Conservation (phyloP, 192 early-diverging fungal species). For the Funneliformis geosporum region DNA sequence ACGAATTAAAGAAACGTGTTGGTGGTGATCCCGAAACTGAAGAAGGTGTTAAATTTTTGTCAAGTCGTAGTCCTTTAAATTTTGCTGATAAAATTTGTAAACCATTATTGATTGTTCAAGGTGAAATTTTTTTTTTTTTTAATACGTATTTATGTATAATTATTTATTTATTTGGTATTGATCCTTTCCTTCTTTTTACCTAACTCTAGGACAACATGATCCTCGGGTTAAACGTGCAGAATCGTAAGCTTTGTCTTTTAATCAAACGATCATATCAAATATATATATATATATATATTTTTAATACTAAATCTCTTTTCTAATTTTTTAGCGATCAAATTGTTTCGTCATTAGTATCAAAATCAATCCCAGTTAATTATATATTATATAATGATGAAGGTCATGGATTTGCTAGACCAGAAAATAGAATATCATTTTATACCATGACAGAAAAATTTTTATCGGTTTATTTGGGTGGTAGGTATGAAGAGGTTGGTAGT, state of each 20-base stretch:
- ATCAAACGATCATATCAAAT: too few relatives aligned
- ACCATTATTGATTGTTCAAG: slow-evolving; percentile 46
- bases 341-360: slow-evolving; percentile 37
- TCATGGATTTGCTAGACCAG: slow-evolving; percentile 43
- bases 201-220: slow-evolving; percentile 27
- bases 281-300: too few relatives aligned
- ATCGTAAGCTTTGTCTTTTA: background rate
- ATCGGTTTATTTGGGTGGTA: slow-evolving; percentile 35
- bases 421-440: slow-evolving; percentile 43
- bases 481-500: slow-evolving; percentile 20
- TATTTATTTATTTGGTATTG: too few relatives aligned
- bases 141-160: too few relatives aligned
- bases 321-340: slow-evolving; percentile 37
- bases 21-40: slow-evolving; percentile 40
- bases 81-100: slow-evolving; percentile 42
- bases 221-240: slow-evolving; percentile 48
- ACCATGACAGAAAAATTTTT: slow-evolving; percentile 42
- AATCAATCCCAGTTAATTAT: slow-evolving; percentile 39
- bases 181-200: too few relatives aligned
- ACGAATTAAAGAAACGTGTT: slow-evolving; percentile 32
- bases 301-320: too few relatives aligned
- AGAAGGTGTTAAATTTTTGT: slow-evolving; percentile 38
- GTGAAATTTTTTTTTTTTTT: slow-evolving; percentile 8
- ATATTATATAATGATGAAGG: slow-evolving; percentile 47
- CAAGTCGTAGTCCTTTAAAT: slow-evolving; percentile 34